A percentile compares a stretch with the other conserved stretches of the same genome.
phyloP scores from a whole-genome alignment of 2,329 filamentous ascomycete genomes.

The Pyrenochaeta sp. region DNA sequence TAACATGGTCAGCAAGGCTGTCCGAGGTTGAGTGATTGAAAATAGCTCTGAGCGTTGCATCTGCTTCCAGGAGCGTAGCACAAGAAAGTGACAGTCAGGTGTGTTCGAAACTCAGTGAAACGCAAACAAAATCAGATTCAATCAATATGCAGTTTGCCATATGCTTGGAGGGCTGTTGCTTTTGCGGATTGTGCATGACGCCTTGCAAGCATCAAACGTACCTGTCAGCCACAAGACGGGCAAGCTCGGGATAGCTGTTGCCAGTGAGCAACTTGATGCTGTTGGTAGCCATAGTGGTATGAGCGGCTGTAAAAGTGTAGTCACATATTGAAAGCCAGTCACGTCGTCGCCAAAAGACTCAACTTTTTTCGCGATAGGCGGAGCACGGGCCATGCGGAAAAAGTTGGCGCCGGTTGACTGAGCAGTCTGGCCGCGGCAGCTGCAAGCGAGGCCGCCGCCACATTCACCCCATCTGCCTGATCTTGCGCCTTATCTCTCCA shows the following conservation, averaged over 20 bases:
- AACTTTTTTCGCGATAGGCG: slow-evolving; percentile 29
- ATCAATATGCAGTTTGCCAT: background rate
- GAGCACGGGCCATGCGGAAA: slow-evolving; percentile 31
- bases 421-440: slow-evolving; percentile 2
- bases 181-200: slow-evolving; percentile 8
- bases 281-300: slow-evolving; percentile 70
- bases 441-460: slow-evolving; percentile 2
- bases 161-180: background rate
- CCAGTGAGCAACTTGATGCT: slow-evolving; percentile 79
- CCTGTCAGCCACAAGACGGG: slow-evolving; percentile 73
- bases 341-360: slow-evolving; percentile 18
- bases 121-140: background rate
- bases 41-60: background rate
- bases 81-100: background rate
- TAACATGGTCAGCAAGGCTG: slow-evolving; percentile 24
- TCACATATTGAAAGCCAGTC: slow-evolving; percentile 26
- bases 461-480: background rate
- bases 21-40: background rate
- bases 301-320: slow-evolving; percentile 19
- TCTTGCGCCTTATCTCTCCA: background rate
- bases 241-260: slow-evolving; percentile 77
- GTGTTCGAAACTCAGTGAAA: background rate
- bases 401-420: slow-evolving; percentile 23
- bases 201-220: slow-evolving; percentile 48
- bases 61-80: background rate